A percentile compares a stretch with the other conserved stretches of the same genome.
Conservation (phyloP, 1,139 yeast species). For the Zygotorulaspora mrakii region DNA sequence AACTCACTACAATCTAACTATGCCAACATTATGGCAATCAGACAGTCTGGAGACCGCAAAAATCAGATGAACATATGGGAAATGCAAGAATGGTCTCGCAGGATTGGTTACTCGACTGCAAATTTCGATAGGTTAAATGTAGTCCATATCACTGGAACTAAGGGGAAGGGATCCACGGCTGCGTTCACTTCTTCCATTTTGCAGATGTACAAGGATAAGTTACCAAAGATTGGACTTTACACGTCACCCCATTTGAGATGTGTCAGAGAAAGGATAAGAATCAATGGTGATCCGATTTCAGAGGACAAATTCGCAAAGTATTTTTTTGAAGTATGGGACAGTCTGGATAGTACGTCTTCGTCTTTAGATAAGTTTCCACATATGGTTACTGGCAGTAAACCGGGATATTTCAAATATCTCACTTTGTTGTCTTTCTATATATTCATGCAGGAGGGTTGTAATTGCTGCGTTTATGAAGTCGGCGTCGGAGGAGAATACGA, state of each 20-base stretch:
- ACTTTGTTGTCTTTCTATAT: conserved; percentile 89
- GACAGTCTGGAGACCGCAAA: conserved; percentile 65
- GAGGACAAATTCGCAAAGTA: conserved; percentile 79
- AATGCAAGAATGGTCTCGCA: conserved; percentile 84
- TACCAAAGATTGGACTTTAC: conserved; percentile 71
- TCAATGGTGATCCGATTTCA: conserved; percentile 79
- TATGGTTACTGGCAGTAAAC: conserved; percentile 69
- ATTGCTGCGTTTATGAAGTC: conserved; percentile 92
- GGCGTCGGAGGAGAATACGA: conserved; percentile 98
- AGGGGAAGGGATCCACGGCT: conserved; percentile 97
- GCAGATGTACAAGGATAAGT: conserved; percentile 48
- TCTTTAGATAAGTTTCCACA: conserved; percentile 62
- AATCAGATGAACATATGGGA: conserved; percentile 76
- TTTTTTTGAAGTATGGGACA: conserved; percentile 93
- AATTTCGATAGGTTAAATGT: conserved; percentile 74
- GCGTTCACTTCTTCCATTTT: conserved; percentile 87
- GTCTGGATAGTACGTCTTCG: conserved; percentile 56
- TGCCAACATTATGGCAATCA: conserved; percentile 79
- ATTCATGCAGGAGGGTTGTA: conserved; percentile 80
- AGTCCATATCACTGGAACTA: conserved; percentile 94
- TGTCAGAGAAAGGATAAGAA: conserved; percentile 86
- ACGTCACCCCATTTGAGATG: conserved; percentile 94
- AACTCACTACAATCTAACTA: conserved; percentile 89
- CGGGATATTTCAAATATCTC: conserved; percentile 88
- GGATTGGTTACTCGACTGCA: conserved; percentile 71